phyloP scores from a whole-genome alignment of 78 protist genomes.

The Acrasis kona region DNA sequence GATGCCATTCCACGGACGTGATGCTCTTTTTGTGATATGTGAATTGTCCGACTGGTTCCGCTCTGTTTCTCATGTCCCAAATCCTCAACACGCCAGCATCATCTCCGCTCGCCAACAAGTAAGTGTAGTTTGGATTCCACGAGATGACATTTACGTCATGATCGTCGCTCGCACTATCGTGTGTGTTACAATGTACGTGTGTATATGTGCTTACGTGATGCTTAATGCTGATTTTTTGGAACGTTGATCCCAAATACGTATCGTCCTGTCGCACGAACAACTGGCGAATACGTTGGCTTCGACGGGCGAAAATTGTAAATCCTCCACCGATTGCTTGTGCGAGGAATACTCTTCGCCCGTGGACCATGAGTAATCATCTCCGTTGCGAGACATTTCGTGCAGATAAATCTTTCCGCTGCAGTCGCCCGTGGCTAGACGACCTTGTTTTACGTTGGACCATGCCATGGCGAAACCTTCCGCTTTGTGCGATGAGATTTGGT shows the following conservation, averaged over 20 bases:
- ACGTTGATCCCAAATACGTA: slow-evolving; percentile 2
- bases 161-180: slow-evolving; percentile 30
- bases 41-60: slow-evolving; percentile 30
- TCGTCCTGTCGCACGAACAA: background rate
- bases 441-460: slow-evolving; percentile 67
- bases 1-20: slow-evolving; percentile 81
- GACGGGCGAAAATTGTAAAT: slow-evolving; percentile 81
- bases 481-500: background rate
- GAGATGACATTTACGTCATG: slow-evolving; percentile 81
- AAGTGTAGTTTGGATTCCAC: slow-evolving; percentile 52
- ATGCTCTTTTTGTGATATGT: slow-evolving; percentile 68
- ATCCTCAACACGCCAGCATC: slow-evolving; percentile 82
- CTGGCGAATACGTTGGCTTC: slow-evolving; percentile 33
- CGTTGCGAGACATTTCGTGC: slow-evolving; percentile 20
- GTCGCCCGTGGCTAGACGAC: slow-evolving; percentile 65
- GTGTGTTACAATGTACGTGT: no score
- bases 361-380: background rate
- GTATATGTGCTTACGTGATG: no score
- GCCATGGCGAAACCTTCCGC: slow-evolving; percentile 85
- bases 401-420: slow-evolving; percentile 36
- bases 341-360: background rate
- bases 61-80: slow-evolving; percentile 84
- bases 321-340: slow-evolving; percentile 60
- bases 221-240: background rate
- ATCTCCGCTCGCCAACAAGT: slow-evolving; percentile 79